A percentile compares a stretch with the other conserved stretches of the same genome.
These are phyloP conservation scores for Hsuehochloa calcarea DNA, from an alignment of 176 grass and related monocot genomes.

Conservation along the genomic window DNA sequence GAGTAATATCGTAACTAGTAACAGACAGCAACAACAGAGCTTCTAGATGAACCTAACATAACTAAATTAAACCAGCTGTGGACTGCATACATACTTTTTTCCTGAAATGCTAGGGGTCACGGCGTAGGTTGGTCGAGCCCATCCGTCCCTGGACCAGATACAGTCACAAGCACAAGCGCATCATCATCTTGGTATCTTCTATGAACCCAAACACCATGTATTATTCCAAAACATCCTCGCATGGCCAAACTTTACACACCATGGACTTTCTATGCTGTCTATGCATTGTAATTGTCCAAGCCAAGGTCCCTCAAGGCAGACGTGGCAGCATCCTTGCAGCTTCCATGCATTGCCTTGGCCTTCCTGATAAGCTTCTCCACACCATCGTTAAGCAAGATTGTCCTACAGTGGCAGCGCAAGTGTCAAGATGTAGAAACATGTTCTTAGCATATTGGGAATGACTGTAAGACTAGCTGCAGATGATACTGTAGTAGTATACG, in stretches of 20 bases:
- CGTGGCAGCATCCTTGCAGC: slow-evolving; percentile 86
- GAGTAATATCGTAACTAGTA: too few species aligned
- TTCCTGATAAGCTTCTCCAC: slow-evolving; percentile 85
- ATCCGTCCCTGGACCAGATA: not conserved
- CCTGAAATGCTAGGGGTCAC: too few species aligned
- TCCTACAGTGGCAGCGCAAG: slow-evolving; percentile 40
- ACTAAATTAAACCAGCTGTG: rapidly evolving
- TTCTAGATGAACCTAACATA: too few species aligned
- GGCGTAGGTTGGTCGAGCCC: too few species aligned
- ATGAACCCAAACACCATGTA: not conserved
- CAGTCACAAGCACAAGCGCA: not conserved
- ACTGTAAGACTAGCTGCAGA: not conserved
- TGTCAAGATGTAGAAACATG: not conserved
- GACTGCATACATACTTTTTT: too few species aligned
- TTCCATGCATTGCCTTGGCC: slow-evolving; percentile 63
- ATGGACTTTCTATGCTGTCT: slow-evolving; percentile 11
- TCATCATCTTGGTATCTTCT: not conserved
- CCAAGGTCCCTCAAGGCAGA: slow-evolving; percentile 85
- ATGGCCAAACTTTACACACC: not conserved
- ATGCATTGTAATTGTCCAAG: slow-evolving; percentile 75
- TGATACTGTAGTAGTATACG: not conserved
- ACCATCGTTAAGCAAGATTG: slow-evolving; percentile 66
- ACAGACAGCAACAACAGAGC: too few species aligned
- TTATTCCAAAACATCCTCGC: not conserved
- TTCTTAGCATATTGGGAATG: not conserved